Base-by-base conservation (phyloP, 768 basidiomycete species). In the Trametes meyenii region DNA sequence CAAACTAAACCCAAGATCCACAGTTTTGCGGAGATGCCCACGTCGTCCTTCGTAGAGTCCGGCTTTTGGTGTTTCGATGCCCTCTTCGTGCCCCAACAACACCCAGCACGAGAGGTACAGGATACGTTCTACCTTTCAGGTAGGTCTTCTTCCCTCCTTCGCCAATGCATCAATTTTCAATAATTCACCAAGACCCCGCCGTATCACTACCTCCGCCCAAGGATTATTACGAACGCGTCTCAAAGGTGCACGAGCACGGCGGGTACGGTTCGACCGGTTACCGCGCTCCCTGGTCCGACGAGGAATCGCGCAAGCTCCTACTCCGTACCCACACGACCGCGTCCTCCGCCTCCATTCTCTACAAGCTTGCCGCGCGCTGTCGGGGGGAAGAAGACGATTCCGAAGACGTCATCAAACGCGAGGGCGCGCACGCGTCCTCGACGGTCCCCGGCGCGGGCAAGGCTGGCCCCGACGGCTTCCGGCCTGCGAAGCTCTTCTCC, bases 21-120 rank as follows among this genome's bases (percentile, higher is more conserved):
- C 66, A 98, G 96, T 11, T 99, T 98, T 77, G 88, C 94, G 50
- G 97, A 99, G 76, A 99, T 99, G 97, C 94, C 96, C 14, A 98
- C 97, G 10, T 86, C 87, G 51, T 87, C 88, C 56, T 99, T 94
- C 73, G 95, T 99, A 58, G 97, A 99, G 76, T 96, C 94, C 21
- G 92, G 91, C 38, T 99, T 98, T 83, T 99, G 97, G 97, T 97
- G 95, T 73, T 98, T 99, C 76, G 97, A 99, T 74, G 87, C 96
- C 1, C 82, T 99, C 66, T 99, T 96, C 74, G 97, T 99, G 0
- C 97, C 97, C 0, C 97, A 99, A 71, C 96, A 98, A 73, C 97
- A 99, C 78, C 97, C 97, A 7, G 97, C 97, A 13, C 87, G 97
- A 70, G 97, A 99, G 66, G 72, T 98, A 50, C 97, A 99, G 75